Evolutionary conservation across 2,329 filamentous ascomycete genomes (phyloP).

Genomic region (Curvularia sp.): DNA sequence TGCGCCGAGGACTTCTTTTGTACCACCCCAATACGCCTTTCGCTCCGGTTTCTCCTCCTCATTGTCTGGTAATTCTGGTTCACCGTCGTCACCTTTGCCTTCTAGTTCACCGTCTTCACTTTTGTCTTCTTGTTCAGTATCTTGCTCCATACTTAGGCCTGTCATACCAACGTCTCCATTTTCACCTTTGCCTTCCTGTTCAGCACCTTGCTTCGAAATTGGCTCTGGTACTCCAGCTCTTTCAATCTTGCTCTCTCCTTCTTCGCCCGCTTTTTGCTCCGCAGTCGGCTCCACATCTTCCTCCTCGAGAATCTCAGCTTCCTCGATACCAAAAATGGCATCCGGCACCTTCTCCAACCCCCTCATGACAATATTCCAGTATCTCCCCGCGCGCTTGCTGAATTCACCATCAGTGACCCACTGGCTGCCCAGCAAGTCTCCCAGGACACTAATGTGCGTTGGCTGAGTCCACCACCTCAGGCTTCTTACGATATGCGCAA

Average conservation of each 20-base stretch:
- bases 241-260: constrained; percentile 19
- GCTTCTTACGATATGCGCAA: constrained; percentile 88
- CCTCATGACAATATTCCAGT: constrained; percentile 82
- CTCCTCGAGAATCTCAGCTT: neutral
- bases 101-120: neutral
- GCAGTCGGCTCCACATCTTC: neutral
- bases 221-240: constrained; percentile 25
- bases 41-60: constrained; percentile 15
- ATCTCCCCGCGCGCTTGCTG: constrained; percentile 71
- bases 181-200: neutral
- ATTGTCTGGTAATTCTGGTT: constrained; percentile 30
- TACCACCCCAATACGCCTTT: constrained; percentile 34
- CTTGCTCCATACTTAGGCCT: neutral
- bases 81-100: constrained; percentile 28
- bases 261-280: neutral
- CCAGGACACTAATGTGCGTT: constrained; percentile 86
- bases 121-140: neutral
- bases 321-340: constrained; percentile 28
- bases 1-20: constrained; percentile 50
- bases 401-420: constrained; percentile 93
- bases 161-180: too few relatives aligned
- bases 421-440: constrained; percentile 91
- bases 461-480: constrained; percentile 84
- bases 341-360: constrained; percentile 68
- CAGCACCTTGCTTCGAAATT: neutral